Conservation (phyloP, 305 asterid genomes). For the Plantago lanceolata region DNA sequence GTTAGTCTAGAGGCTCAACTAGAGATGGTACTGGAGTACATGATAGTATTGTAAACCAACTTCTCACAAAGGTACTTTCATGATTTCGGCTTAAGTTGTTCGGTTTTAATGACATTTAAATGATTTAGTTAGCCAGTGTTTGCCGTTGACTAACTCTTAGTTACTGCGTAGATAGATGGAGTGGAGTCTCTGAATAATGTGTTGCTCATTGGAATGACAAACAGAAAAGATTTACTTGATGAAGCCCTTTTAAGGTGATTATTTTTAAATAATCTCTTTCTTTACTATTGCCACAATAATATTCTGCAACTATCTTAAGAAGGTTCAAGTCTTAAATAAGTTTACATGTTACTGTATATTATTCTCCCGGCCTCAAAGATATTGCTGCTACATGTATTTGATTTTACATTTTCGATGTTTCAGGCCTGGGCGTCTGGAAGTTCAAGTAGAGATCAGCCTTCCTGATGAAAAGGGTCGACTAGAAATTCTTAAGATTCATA, state of each 20-base stretch:
- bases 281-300: slow-evolving; percentile 4
- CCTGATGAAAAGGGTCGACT: slow-evolving; percentile 97
- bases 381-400: slow-evolving; percentile 18
- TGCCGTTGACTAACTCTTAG: slow-evolving; percentile 29
- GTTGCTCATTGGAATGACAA: slow-evolving; percentile 97
- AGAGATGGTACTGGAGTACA: slow-evolving; percentile 99
- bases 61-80: slow-evolving; percentile 80
- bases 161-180: slow-evolving; percentile 81
- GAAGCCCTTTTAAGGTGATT: slow-evolving; percentile 93
- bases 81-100: slow-evolving; percentile 23
- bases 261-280: not conserved
- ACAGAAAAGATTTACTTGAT: slow-evolving; percentile 93
- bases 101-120: slow-evolving; percentile 19
- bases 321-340: slow-evolving; percentile 2
- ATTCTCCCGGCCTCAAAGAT: slow-evolving; percentile 14
- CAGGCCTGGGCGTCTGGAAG: slow-evolving; percentile 99
- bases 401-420: slow-evolving; percentile 20
- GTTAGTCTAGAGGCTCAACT: slow-evolving; percentile 96
- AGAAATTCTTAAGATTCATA: slow-evolving; percentile 96
- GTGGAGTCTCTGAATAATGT: slow-evolving; percentile 97
- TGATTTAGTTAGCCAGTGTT: slow-evolving; percentile 21
- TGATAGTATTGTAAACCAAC: slow-evolving; percentile 97
- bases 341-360: slow-evolving; percentile 9
- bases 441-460: slow-evolving; percentile 98
- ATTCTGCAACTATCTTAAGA: slow-evolving; percentile 12